phyloP scores from a whole-genome alignment of 306 rosid species.

The Corylus avellana region DNA sequence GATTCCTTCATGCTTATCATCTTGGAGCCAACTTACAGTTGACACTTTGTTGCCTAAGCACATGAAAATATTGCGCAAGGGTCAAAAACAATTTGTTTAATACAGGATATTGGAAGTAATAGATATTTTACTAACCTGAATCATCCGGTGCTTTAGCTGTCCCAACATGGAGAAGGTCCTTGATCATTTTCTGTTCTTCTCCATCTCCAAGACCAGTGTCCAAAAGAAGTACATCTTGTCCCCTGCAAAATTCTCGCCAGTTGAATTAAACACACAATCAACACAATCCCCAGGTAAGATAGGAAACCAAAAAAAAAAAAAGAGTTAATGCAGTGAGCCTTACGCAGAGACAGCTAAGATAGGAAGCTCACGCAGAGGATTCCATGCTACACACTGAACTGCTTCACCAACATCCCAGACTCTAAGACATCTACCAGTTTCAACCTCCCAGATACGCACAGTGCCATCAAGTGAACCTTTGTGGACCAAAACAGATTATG shows the following conservation, averaged over 20 bases:
- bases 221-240: constrained; percentile 68
- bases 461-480: constrained; percentile 91
- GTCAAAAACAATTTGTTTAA: constrained; percentile 20
- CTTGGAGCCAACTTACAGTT: constrained; percentile 75
- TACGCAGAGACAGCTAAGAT: constrained; percentile 74
- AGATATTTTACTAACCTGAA: constrained; percentile 53
- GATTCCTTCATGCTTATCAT: constrained; percentile 63
- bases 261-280: constrained; percentile 26
- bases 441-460: constrained; percentile 92
- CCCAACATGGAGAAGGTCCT: constrained; percentile 66
- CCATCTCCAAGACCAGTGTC: constrained; percentile 74
- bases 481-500: constrained; percentile 28
- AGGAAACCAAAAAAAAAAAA: background rate
- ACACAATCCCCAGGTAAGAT: background rate
- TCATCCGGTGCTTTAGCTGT: constrained; percentile 47
- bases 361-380: constrained; percentile 74
- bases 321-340: constrained; percentile 37
- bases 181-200: constrained; percentile 66
- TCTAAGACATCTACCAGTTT: constrained; percentile 84
- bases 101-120: constrained; percentile 15
- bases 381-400: constrained; percentile 84
- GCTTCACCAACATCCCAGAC: constrained; percentile 78
- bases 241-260: constrained; percentile 49
- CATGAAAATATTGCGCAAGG: constrained; percentile 19
- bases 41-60: constrained; percentile 42